Base-by-base conservation (phyloP, 768 basidiomycete genomes). In the Galerina sulciceps region DNA sequence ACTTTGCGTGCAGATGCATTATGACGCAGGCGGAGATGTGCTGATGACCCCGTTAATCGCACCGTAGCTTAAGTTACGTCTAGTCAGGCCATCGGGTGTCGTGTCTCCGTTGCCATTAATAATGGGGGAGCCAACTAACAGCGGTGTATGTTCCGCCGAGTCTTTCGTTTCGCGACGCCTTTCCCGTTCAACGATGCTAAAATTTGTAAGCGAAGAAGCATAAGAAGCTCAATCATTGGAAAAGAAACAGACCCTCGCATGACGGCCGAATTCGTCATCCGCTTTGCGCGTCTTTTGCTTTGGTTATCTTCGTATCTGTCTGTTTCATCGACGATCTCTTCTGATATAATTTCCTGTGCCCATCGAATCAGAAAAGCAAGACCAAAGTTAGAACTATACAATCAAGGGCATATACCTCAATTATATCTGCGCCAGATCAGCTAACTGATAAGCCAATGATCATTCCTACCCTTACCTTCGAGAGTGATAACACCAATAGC, bases 251-350 rank as follows among this genome's bases (percentile, higher is more conserved):
- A 91, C 90, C 90, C 90, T 65, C 84, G 80, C 93, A 96, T 95
- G 45, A 94, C 80, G 4, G 85, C 82, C 8, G 89, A 83, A 13
- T 86, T 92, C 15, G 88, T 89, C 57, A 83, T 72, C 17, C 94
- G 80, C 63, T 82, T 87, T 0, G 93, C 94, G 11, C 80, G 77
- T 58, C 81, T 82, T 69, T 94, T 95, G 51, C 86, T 88, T 47
- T 87, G 87, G 67, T 96, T 97, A 64, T 94, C 92, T 63, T 92
- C 87, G 65, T 90, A 96, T 23, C 87, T 82, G 74, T 97, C 95
- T 2, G 94, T 96, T 73, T 97, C 95, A 67, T 96, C 95, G 31
- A 96, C 90, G 53, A 97, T 96, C 71, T 97, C 96, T 74, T 97
- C 94, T 0, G 91, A 89, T 17, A 98, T 93, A 61, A 99, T 97